Percentiles rank a stretch among this genome's conserved stretches.
phyloP scores from a whole-genome alignment of 331 rosid species.

The Stylosanthes scabra region DNA sequence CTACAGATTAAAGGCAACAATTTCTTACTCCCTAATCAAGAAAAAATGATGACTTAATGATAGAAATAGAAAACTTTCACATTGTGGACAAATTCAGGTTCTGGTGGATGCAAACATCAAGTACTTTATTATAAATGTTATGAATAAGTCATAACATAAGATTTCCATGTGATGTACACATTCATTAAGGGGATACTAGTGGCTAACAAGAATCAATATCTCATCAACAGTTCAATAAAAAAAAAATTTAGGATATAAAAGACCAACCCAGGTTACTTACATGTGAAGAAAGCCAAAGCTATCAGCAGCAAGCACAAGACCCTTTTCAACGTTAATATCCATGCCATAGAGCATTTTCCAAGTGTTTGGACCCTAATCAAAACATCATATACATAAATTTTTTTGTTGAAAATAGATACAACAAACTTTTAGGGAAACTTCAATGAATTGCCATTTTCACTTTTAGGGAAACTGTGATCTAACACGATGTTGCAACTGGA shows the following conservation, averaged over 20 bases:
- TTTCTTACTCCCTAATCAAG: conserved; percentile 17
- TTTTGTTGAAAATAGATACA: conserved; percentile 14
- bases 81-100: conserved; percentile 1
- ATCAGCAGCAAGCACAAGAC: conserved; percentile 82
- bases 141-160: background rate
- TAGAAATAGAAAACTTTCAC: background rate
- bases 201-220: background rate
- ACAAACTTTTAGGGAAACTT: background rate
- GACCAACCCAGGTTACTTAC: conserved; percentile 51
- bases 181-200: background rate
- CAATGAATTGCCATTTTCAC: background rate
- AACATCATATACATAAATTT: conserved; percentile 20
- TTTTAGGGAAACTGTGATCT: background rate
- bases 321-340: conserved; percentile 85
- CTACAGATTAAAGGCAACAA: conserved; percentile 7
- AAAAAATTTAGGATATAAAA: background rate
- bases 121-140: background rate
- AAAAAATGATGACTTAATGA: background rate
- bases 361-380: conserved; percentile 68
- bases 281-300: conserved; percentile 81
- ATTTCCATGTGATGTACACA: background rate
- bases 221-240: background rate
- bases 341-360: conserved; percentile 97
- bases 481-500: background rate
- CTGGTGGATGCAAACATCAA: background rate